phyloP scores from a whole-genome alignment of 2,329 filamentous ascomycete genomes.

The Aspergillaceae sp. region DNA sequence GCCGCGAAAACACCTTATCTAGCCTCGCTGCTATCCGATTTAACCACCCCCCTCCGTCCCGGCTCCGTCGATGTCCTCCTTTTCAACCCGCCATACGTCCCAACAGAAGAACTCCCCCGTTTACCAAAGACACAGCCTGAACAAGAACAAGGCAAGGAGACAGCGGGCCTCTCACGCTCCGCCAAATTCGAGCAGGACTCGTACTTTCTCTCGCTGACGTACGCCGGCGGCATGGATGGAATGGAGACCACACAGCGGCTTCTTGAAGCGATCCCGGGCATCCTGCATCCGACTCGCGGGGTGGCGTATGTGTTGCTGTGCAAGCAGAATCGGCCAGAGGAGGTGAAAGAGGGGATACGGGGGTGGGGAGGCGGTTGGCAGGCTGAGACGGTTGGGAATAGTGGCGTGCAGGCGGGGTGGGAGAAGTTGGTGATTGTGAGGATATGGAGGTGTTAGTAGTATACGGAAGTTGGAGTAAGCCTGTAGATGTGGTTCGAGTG shows the following conservation, averaged over 20 bases:
- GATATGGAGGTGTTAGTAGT: slow-evolving; percentile 54
- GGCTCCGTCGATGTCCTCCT: slow-evolving; percentile 70
- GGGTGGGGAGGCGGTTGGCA: slow-evolving; percentile 57
- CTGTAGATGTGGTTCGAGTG: not conserved
- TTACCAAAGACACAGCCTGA: slow-evolving; percentile 29
- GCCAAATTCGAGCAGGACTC: slow-evolving; percentile 67
- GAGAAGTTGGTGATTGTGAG: slow-evolving; percentile 85
- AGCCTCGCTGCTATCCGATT: slow-evolving; percentile 61
- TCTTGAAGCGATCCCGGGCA: slow-evolving; percentile 56
- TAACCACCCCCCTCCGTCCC: slow-evolving; percentile 53
- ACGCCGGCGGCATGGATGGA: slow-evolving; percentile 79
- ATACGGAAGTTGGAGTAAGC: too few species aligned
- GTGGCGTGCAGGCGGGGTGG: slow-evolving; percentile 85
- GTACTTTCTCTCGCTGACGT: slow-evolving; percentile 73
- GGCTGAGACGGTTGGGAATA: slow-evolving; percentile 68
- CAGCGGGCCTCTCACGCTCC: slow-evolving; percentile 17
- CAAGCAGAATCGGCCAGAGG: slow-evolving; percentile 75
- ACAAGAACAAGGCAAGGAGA: slow-evolving; percentile 21
- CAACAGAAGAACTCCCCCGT: slow-evolving; percentile 64
- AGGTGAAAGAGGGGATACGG: slow-evolving; percentile 57
- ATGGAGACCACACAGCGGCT: slow-evolving; percentile 89
- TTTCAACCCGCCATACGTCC: slow-evolving; percentile 97
- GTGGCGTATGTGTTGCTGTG: slow-evolving; percentile 87
- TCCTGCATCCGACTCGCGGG: slow-evolving; percentile 56
- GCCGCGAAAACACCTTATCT: slow-evolving; percentile 46